Evolutionary conservation across 164 flowering plant species (phyloP), one percentile per base, ranked within the genome.

Genomic region (Pachysandra terminalis): DNA sequence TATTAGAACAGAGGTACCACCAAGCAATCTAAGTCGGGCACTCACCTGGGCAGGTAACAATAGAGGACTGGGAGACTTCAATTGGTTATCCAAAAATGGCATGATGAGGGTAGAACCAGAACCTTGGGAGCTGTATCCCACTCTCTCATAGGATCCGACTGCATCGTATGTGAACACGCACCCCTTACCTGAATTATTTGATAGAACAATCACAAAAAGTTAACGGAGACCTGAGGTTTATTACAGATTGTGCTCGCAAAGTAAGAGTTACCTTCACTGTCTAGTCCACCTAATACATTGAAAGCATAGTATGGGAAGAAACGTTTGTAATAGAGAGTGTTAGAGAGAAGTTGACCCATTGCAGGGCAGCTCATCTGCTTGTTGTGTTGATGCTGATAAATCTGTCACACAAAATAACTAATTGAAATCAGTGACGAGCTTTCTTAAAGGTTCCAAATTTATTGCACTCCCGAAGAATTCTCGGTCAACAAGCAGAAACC

Each of bases 321-420:
- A 23, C 99, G 90, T 61, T 95, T 95, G 85, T 86, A 95, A 80
- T 95, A 95, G n/a, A 95, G 87, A 23, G 99, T 95, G 77, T 92
- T 95, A 9, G 98, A 90, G 21, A 95, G 97, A 51, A 92, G 83
- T 73, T 91, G 98, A 63, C 84, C 98, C 98, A 96, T 93, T 37
- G 91, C 99, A 71, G 99, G 98, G 75, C 97, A 95, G 82, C 97
- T 95, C 97, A 95, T 89, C 75, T 95, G 99, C 79, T 95, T 95
- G 81, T 89, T 89, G 77, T 92, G 99, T 64, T 92, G 99, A 69
- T 92, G 97, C 73, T 90, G 99, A 78, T 95, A 95, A 27, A 76
- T 80, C 99, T 95, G 79, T 22, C 55, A 57, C 25, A 56, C 26
- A 55, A 16, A 16, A 37, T 48, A 68, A 58, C 68, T n/a, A 60